Evolutionary conservation across 768 basidiomycete genomes (phyloP).

Genomic region (Lactarius vividus): DNA sequence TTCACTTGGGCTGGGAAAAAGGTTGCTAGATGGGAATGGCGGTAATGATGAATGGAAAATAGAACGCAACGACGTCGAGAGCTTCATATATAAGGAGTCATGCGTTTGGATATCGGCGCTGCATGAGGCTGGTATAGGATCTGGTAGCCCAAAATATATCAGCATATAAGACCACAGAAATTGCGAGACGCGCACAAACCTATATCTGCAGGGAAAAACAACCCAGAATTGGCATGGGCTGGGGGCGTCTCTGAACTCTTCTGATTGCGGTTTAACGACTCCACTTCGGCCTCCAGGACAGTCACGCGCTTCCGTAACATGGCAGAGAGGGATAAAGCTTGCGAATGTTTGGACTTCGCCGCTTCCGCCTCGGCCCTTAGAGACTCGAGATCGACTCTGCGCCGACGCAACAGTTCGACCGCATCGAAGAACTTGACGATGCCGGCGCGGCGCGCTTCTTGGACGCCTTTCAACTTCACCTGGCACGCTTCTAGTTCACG

Average conservation of each 20-base stretch:
- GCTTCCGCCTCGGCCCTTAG: not conserved
- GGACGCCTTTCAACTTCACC: not conserved
- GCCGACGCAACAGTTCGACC: not conserved
- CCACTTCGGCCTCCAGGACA: conserved; percentile 10
- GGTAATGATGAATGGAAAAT: conserved; percentile 2
- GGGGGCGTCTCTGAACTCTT: not conserved
- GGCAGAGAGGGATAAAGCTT: not conserved
- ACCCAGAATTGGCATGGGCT: not conserved
- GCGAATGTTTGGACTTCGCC: not conserved
- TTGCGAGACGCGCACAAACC: not conserved
- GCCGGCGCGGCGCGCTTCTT: conserved; percentile 2
- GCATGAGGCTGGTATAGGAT: not conserved
- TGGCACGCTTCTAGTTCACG: not conserved
- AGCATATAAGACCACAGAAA: not conserved
- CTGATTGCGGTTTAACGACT: not conserved
- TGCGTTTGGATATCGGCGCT: not conserved
- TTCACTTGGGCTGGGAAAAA: not conserved
- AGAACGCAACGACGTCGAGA: not conserved
- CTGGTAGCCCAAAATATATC: not conserved
- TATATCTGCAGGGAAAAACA: not conserved
- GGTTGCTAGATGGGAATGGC: not conserved
- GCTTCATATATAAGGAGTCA: conserved; percentile 8
- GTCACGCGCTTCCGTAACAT: conserved; percentile 4
- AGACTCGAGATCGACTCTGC: conserved; percentile 1
- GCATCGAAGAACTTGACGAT: not conserved